Base-by-base conservation (phyloP, 2,329 filamentous ascomycete genomes). In the Colletotrichum tropicale region DNA sequence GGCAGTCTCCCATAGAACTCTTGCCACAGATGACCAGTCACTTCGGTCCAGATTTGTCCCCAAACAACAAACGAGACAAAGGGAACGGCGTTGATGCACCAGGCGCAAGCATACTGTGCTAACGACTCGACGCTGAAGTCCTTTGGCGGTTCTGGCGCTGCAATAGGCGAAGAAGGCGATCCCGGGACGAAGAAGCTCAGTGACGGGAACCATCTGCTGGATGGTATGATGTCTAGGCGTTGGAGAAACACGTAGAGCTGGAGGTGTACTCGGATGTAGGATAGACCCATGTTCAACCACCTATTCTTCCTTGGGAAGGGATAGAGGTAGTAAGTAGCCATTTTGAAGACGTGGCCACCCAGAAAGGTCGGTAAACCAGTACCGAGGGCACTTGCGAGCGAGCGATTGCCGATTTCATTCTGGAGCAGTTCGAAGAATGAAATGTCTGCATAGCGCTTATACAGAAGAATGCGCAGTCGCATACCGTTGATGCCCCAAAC, bases 171-270 rank as follows among this genome's bases (percentile, higher is more conserved):
- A 15, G 86, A 82, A 9, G 83, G 79, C 15, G 88, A 88, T 64
- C 91, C 92, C 1, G 91, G 90, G 21, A 92, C 79, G 77, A 91
- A 91, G 80, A 88, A 92, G 7, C 81, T 84, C 48, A 83, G 83
- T 9, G 80, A 81, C 0, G 91, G 90, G 4, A 91, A 81, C 81
- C 81, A 83, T 9, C 82, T 82, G 15, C 78, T 83, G 15, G 83
- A 80, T 0, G 88, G 82, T 58, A 88, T 82, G 16, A 92, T 81
- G 8, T 87, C 88, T 9, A 90, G 82, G 64, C 89, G 85, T 77
- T 92, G 90, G 60, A 92, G 81, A 26, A 88, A 87, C n/a, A 87
- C 83, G 77, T 87, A 91, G 6, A 91, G 80, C 67, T 90, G 87
- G 2, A 92, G 78, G 77, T 92, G 90, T 10, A 88, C 83, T 48